A percentile compares a stretch with the other conserved stretches of the same genome.
Conservation (phyloP, 2,329 filamentous ascomycete species). For the Beauveria sp. region DNA sequence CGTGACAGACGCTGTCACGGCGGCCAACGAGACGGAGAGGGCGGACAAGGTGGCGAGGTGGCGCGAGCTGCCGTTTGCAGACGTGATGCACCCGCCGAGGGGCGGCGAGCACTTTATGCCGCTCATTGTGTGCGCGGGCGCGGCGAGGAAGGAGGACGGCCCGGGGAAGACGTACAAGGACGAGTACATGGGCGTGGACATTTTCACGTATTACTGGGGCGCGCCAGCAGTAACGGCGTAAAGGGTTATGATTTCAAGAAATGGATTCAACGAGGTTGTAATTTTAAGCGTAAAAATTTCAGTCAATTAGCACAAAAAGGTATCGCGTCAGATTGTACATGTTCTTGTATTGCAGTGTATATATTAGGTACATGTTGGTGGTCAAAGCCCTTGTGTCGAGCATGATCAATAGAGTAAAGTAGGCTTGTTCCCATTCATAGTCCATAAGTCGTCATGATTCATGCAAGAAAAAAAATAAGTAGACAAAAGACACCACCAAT, state of each 20-base stretch:
- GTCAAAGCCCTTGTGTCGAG: background rate
- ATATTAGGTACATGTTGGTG: background rate
- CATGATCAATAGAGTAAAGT: background rate
- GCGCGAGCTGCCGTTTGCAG: slow-evolving; percentile 39
- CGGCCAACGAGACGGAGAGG: slow-evolving; percentile 26
- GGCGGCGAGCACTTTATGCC: slow-evolving; percentile 54
- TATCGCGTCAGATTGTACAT: background rate
- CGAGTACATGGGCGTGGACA: slow-evolving; percentile 39
- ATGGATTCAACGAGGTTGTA: no score
- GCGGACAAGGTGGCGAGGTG: slow-evolving; percentile 36
- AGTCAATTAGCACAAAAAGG: background rate
- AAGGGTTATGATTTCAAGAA: background rate
- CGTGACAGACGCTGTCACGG: slow-evolving; percentile 33
- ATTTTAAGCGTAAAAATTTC: no score
- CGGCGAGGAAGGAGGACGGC: slow-evolving; percentile 32
- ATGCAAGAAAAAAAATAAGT: background rate
- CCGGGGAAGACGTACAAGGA: slow-evolving; percentile 39
- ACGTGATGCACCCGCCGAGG: slow-evolving; percentile 45
- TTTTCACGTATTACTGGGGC: slow-evolving; percentile 50
- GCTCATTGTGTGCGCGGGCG: slow-evolving; percentile 48
- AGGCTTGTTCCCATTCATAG: background rate
- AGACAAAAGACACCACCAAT: background rate
- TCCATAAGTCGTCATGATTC: background rate
- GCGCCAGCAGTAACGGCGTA: slow-evolving; percentile 16
- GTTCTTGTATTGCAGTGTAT: background rate